Conservation (phyloP, 148 eudicot genomes). For the Mesembryanthemum crystallinum region DNA sequence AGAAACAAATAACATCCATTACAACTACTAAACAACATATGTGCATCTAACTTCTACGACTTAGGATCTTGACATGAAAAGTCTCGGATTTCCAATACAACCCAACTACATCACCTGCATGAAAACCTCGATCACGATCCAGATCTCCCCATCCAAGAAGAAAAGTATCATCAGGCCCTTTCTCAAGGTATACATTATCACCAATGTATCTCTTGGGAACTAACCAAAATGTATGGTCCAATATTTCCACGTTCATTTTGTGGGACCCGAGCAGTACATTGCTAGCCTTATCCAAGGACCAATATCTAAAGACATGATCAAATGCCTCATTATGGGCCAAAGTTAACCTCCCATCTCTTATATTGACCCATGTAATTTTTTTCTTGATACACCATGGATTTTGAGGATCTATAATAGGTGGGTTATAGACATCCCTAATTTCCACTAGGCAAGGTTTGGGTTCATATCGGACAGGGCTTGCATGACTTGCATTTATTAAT, state of each 20-base stretch:
- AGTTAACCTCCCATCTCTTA: constrained; percentile 2
- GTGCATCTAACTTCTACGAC: neutral
- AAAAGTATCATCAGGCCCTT: constrained; percentile 11
- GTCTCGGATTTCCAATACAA: neutral
- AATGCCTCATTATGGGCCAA: constrained; percentile 3
- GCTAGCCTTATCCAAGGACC: neutral
- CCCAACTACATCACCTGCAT: neutral
- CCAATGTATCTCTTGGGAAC: neutral
- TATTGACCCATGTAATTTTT: neutral
- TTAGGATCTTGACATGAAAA: neutral
- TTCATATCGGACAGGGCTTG: neutral
- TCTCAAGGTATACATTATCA: constrained; percentile 3
- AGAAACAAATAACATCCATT: no score
- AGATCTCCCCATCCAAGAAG: constrained; percentile 9
- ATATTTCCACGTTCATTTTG: neutral
- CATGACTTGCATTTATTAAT: neutral
- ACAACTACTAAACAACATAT: no score
- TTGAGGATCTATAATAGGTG: neutral
- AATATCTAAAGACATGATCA: constrained; percentile 14
- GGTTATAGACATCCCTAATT: neutral
- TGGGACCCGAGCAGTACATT: neutral
- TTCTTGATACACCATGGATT: constrained; percentile 7
- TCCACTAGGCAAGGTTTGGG: neutral
- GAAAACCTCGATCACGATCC: neutral
- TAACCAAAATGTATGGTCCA: constrained; percentile 3